A percentile compares a stretch with the other conserved stretches of the same genome.
phyloP scores from a whole-genome alignment of 2,329 filamentous ascomycete species.

The Aspergillus luchuensis region DNA sequence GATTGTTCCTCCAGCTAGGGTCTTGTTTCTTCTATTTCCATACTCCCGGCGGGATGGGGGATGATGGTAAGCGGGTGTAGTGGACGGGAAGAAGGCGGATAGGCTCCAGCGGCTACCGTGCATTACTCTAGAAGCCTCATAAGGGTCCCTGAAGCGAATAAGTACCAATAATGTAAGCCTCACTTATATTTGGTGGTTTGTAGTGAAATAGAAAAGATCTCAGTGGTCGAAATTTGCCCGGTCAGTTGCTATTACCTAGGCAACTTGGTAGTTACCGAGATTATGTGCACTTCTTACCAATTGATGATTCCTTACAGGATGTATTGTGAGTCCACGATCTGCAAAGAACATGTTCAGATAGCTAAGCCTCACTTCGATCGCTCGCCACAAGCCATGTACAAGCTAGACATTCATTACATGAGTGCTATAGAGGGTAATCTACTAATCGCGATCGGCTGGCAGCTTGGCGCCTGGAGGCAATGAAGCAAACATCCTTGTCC shows the following conservation, averaged over 20 bases:
- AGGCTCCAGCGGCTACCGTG: conserved; percentile 1
- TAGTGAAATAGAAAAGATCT: not conserved
- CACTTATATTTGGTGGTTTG: not conserved
- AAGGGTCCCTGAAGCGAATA: not conserved
- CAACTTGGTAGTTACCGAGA: not conserved
- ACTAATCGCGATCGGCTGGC: conserved; percentile 12
- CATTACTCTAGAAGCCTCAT: not conserved
- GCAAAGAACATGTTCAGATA: not conserved
- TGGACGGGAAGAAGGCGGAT: not conserved
- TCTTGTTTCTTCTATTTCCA: not conserved
- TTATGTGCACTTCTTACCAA: not conserved
- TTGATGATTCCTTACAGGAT: not conserved
- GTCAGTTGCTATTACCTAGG: not conserved
- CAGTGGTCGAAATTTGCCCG: not conserved
- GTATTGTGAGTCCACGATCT: not conserved
- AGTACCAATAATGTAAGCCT: not conserved
- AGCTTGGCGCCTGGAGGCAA: not conserved
- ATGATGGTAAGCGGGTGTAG: not conserved
- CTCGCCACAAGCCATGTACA: not conserved
- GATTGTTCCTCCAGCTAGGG: not conserved
- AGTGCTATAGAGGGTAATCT: conserved; percentile 10
- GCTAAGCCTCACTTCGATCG: not conserved
- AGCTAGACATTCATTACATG: no score
- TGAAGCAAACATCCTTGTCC: conserved; percentile 1
- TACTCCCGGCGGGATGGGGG: not conserved